Evolutionary conservation across 2,329 filamentous ascomycete genomes (phyloP), one percentile per base, ranked within the genome.

Genomic region (Paracoccidioides brasiliensis): DNA sequence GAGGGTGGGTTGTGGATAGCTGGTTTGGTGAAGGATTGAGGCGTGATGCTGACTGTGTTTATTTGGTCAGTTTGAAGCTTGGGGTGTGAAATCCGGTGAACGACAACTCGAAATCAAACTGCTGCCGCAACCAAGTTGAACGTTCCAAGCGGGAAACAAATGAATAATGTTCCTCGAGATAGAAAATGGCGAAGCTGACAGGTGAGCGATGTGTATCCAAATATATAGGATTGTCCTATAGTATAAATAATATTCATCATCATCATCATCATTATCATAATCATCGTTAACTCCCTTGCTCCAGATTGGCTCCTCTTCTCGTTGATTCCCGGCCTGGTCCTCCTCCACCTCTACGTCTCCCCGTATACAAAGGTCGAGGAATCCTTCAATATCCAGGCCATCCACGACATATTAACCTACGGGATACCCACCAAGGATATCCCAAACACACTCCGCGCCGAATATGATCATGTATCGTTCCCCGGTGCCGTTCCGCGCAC

Each of bases 321-420:
- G 60, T 71, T 83, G 52, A 75, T 90, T 56, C 85, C 87, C 1
- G 69, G 76, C 2, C 67, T 84, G 38, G 76, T 88, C 62, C 68
- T 86, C 57, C 55, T 86, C 55, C 88, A 95, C 70, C 81, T 95
- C 55, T 66, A 82, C 58, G 68, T 83, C 30, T 82, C 90, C 9
- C 93, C 93, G 0, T 91, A 94, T 74, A 96, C 90, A 56, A 98
- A 98, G 71, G 93, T 98, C 57, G 93, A 98, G 70, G 93, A 98
- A 72, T 97, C 91, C 0, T 97, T 98, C 80, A 95, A 95, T 69
- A 82, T 97, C 57, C 93, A 98, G 70, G 93, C 93, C 5, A 80
- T 84, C 3, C 93, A 97, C 70, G 93, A 98, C 69, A 85, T 98
- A 40, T 71, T 95, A 57, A 79, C 80, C 41, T 89, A 93, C 68